A percentile compares a stretch with the other conserved stretches of the same genome.
These are phyloP conservation scores for Chloris gayana DNA, from an alignment of 176 grass and related monocot species.

Conservation along the genomic window DNA sequence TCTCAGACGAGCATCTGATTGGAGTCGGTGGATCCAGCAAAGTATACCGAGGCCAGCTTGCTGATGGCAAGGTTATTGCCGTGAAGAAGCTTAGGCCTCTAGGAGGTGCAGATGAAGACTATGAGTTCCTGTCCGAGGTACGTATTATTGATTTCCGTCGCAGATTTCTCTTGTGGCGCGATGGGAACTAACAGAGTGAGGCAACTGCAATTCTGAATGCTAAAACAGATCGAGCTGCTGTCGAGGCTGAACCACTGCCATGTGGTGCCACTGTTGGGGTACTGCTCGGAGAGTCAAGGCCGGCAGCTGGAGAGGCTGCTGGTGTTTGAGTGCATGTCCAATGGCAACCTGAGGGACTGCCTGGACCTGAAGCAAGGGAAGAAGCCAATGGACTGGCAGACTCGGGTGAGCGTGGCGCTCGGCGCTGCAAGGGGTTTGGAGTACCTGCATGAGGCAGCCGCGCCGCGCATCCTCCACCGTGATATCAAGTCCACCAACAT, in stretches of 20 bases:
- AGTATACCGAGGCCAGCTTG: slow-evolving; percentile 78
- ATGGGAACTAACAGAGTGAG: not conserved
- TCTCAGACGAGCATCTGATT: slow-evolving; percentile 69
- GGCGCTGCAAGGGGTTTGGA: slow-evolving; percentile 85
- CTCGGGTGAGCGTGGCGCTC: slow-evolving; percentile 69
- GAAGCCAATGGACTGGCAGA: slow-evolving; percentile 86
- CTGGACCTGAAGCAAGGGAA: slow-evolving; percentile 67
- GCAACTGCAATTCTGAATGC: not conserved
- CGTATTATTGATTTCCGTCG: not conserved
- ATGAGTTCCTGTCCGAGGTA: slow-evolving; percentile 87
- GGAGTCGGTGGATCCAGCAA: slow-evolving; percentile 83
- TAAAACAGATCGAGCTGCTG: slow-evolving; percentile 79
- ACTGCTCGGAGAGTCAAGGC: slow-evolving; percentile 81
- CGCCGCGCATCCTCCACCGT: slow-evolving; percentile 87
- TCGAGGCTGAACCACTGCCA: slow-evolving; percentile 94
- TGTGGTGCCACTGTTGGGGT: slow-evolving; percentile 89
- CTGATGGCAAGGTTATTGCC: slow-evolving; percentile 68
- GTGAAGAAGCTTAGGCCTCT: slow-evolving; percentile 91
- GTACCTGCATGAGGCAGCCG: slow-evolving; percentile 96
- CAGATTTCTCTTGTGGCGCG: not conserved
- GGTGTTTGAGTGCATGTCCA: slow-evolving; percentile 87
- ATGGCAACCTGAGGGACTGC: slow-evolving; percentile 91
- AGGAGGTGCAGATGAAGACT: slow-evolving; percentile 64
- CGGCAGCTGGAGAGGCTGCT: slow-evolving; percentile 81
- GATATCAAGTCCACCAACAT: slow-evolving; percentile 99